Base-by-base conservation (phyloP, 768 basidiomycete species). In the Hericium coralloides region DNA sequence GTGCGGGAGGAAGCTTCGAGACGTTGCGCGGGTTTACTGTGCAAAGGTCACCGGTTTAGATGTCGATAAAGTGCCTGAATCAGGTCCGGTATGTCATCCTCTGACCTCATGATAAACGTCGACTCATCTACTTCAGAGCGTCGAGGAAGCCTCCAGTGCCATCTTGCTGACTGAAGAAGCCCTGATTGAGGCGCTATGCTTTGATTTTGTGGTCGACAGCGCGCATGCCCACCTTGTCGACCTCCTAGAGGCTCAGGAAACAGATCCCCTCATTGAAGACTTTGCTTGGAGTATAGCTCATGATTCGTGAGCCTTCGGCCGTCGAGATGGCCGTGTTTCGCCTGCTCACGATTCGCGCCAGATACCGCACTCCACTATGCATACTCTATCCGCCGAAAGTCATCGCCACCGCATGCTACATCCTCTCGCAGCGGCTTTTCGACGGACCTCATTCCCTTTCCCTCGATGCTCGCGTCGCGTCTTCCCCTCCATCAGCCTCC, bases 281-380 rank as follows among this genome's bases (percentile, higher is more conserved):
- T 85, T 81, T 65, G 83, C 89, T 12, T 93, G 90, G 92, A 89
- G 87, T 59, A 75, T 93, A 52, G 86, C 89, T 14, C 88, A 91
- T 70, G 91, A 93, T 73, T 90, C 91, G 91, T 92, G 58, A 70
- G 78, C 79, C 38, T 36, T 51, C 25, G 56, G 23, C 43, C 41
- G 50, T 26, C 36, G 48, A 23, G 6, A 20, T 52, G 54, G 22
- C 36, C 55, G 43, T 43, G 26, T 38, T 60, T 25, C 17, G 43
- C 48, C 15, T 54, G 41, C 50, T 55, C 39, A 60, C 20, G 41
- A 31, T 38, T 50, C 23, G 41, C 56, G 18, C 48, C 65, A 92
- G 91, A 53, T 89, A 85, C 69, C 80, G 92, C 61, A 92, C 87
- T 3, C 88, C 89, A 3, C 70, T 92, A 20, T 92, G 89, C 66